Percentiles rank a stretch among this genome's conserved stretches.
phyloP scores from a whole-genome alignment of 2,329 filamentous ascomycete genomes.

The Exophiala calicioides region DNA sequence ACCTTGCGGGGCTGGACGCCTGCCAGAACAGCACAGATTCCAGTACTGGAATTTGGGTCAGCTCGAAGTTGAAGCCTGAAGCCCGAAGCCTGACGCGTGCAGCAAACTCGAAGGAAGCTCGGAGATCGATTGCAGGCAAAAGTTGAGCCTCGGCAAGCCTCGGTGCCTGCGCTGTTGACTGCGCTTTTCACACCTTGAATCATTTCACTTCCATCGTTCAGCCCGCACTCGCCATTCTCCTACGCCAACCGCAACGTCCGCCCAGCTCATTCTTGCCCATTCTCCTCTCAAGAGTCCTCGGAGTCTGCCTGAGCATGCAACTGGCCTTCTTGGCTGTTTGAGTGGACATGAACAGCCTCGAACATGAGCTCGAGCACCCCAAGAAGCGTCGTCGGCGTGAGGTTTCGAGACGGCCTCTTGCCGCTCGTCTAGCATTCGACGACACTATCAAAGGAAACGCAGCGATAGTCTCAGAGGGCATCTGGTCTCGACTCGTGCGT shows the following conservation, averaged over 20 bases:
- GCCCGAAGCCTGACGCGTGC: no score
- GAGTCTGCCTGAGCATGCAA: conserved; percentile 8
- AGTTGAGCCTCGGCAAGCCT: background rate
- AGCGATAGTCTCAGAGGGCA: conserved; percentile 81
- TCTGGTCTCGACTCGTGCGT: conserved; percentile 72
- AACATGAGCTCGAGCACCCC: conserved; percentile 46
- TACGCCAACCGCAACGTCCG: background rate
- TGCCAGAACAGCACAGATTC: no score
- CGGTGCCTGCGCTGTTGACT: background rate
- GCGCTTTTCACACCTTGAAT: no score
- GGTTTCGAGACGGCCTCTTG: conserved; percentile 58
- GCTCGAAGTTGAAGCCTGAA: no score
- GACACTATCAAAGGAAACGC: conserved; percentile 82
- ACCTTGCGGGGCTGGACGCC: no score
- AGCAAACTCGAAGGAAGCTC: no score
- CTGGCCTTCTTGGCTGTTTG: conserved; percentile 3
- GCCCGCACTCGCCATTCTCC: background rate
- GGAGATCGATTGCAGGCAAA: no score
- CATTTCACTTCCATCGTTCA: background rate
- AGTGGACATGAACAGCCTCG: conserved; percentile 46
- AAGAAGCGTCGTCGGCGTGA: conserved; percentile 54
- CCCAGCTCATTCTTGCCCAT: background rate
- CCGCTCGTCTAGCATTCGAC: conserved; percentile 80
- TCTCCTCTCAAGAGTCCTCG: background rate
- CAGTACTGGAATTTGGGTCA: no score